A percentile compares a stretch with the other conserved stretches of the same genome.
Evolutionary conservation across 108 stramenopile species (phyloP).

Genomic region (Nitzschia sp.): DNA sequence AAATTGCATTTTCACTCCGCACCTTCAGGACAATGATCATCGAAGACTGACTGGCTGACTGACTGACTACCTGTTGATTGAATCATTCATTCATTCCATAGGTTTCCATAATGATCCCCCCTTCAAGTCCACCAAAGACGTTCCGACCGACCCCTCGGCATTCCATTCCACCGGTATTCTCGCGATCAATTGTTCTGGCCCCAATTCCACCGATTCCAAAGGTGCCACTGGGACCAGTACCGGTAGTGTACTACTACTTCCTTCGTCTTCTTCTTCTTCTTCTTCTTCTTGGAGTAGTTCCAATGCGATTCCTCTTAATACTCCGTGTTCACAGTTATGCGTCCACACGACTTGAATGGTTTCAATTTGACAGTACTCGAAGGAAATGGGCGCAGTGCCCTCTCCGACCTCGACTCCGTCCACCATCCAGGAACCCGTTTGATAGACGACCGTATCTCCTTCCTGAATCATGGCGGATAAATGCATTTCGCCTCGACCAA

Average conservation of each 20-base stretch:
- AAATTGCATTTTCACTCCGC: too few species aligned
- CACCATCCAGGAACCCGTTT: constrained; percentile 68
- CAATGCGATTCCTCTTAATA: constrained; percentile 55
- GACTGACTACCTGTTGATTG: too few species aligned
- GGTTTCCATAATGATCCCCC: not conserved
- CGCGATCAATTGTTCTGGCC: constrained; percentile 61
- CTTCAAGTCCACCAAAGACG: not conserved
- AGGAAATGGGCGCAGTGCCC: constrained; percentile 23
- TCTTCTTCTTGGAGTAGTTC: not conserved
- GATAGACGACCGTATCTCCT: constrained; percentile 68
- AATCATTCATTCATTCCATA: not conserved
- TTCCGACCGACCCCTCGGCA: not conserved
- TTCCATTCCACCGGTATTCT: constrained; percentile 39
- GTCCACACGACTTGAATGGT: constrained; percentile 78
- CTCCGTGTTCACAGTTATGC: constrained; percentile 82
- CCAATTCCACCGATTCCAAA: constrained; percentile 38
- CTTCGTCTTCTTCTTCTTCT: too few species aligned
- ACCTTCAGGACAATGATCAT: too few species aligned
- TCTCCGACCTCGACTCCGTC: constrained; percentile 70
- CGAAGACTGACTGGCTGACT: too few species aligned
- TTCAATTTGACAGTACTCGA: constrained; percentile 43
- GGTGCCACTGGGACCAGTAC: not conserved
- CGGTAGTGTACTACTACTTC: too few species aligned
- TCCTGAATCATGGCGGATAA: constrained; percentile 57
- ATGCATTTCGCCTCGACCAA: constrained; percentile 64